Base-by-base conservation (phyloP, 192 early-diverging fungal species). In the Backusella psychrophila region DNA sequence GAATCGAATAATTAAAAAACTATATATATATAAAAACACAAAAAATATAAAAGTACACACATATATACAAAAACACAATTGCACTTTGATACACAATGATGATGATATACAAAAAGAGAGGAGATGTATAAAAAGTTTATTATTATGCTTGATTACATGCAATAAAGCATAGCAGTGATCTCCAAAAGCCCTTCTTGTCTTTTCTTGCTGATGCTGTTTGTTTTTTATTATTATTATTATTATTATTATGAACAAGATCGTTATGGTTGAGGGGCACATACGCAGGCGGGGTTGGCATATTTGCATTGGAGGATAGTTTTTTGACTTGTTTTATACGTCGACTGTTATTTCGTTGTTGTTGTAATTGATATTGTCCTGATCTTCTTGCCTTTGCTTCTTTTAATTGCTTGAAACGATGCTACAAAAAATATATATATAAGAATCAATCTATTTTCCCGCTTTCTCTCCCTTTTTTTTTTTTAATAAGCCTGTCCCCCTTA, bases 201-300 rank as follows among this genome's bases (percentile, higher is more conserved):
- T 67, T 67, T 29, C 36, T 71, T 38, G 69, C 31, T 49, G 53
- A 12, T 3, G n/a, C 26, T 23, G 23, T 59, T 26, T 59, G 23
- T 9, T 26, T 59, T 59, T 59, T 59, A 23, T 56, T 56, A 26
- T 12, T 26, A 2, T 56, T 56, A 26, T 12, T 26, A 2, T 23
- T 56, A 56, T 26, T 49, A 21, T 49, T 49, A n/a, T n/a, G 6
- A 49, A n/a, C 46, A 49, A 49, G 46, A 6, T 49, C 46, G 6
- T 71, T 46, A 4, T 39, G 38, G 49, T 42, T 23, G 69, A 71
- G 69, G 38, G 69, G 69, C 36, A 71, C 41, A 17, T 71, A 71
- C 5, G 69, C 69, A 71, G 69, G 69, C 41, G 69, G 23, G 23
- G 9, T 71, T 44, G 69, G 69, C 69, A 71, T 71, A 71, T 71